These are phyloP conservation scores for Aegilops sharonensis DNA, from an alignment of 176 grass and related monocot genomes.

Conservation along the genomic window DNA sequence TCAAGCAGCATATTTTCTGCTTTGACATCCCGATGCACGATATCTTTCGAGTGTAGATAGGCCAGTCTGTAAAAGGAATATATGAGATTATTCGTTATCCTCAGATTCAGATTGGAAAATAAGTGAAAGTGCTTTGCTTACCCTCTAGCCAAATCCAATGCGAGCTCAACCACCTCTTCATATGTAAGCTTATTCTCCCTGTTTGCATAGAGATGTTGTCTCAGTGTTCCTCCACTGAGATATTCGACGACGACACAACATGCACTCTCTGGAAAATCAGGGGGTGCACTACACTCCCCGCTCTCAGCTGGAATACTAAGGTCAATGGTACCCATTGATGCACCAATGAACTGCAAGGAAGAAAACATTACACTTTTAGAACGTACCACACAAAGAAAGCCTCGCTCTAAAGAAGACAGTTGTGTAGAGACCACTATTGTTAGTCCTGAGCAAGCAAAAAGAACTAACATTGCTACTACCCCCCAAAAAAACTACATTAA, in stretches of 20 bases:
- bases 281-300: neutral
- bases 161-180: constrained; percentile 44
- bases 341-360: constrained; percentile 57
- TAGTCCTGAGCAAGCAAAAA: neutral
- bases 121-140: constrained; percentile 20
- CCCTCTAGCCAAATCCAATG: constrained; percentile 73
- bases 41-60: constrained; percentile 71
- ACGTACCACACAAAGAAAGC: neutral
- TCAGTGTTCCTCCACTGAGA: constrained; percentile 48
- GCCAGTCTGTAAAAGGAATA: constrained; percentile 44
- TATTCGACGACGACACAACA: constrained; percentile 59
- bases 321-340: constrained; percentile 54
- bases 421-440: neutral
- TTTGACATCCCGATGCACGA: constrained; percentile 79
- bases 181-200: constrained; percentile 45
- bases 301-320: constrained; percentile 45
- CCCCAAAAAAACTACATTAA: too few relatives aligned
- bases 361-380: neutral
- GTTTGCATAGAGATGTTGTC: constrained; percentile 49
- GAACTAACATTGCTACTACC: neutral
- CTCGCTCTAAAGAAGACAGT: neutral
- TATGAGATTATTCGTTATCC: neutral
- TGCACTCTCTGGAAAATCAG: constrained; percentile 35
- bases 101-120: constrained; percentile 3
- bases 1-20: constrained; percentile 89